Evolutionary conservation across 257 asterid genomes (phyloP).

Genomic region (Ocimum tenuiflorum): DNA sequence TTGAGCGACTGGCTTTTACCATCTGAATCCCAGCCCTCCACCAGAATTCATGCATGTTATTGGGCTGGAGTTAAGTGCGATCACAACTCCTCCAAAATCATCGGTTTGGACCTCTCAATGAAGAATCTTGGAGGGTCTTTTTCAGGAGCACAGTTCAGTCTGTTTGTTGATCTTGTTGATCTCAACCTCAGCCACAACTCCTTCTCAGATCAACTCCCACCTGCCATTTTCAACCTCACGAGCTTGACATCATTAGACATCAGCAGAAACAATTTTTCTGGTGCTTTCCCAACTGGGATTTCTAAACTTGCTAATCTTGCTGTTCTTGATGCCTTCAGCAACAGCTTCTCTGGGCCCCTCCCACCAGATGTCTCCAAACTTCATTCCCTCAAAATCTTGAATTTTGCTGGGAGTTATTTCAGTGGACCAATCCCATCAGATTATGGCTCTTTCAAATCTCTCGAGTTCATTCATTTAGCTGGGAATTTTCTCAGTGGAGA

Average conservation of each 20-base stretch:
- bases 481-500: constrained; percentile 68
- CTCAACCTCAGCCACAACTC: constrained; percentile 77
- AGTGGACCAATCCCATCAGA: constrained; percentile 75
- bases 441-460: constrained; percentile 55
- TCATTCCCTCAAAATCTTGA: constrained; percentile 46
- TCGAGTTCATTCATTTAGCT: constrained; percentile 77
- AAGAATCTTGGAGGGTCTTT: constrained; percentile 74
- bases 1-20: constrained; percentile 61
- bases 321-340: constrained; percentile 91
- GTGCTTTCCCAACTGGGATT: constrained; percentile 73
- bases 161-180: constrained; percentile 44
- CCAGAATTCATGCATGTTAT: constrained; percentile 54
- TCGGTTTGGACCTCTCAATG: constrained; percentile 60
- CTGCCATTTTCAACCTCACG: constrained; percentile 52
- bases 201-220: constrained; percentile 57
- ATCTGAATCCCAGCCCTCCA: constrained; percentile 22
- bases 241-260: constrained; percentile 53
- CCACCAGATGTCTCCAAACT: constrained; percentile 55
- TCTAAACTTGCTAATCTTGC: constrained; percentile 40
- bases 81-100: constrained; percentile 44
- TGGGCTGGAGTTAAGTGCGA: constrained; percentile 78
- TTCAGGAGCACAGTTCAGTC: constrained; percentile 50
- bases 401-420: constrained; percentile 97
- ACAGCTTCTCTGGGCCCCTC: constrained; percentile 79
- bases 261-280: constrained; percentile 90